Percentiles rank a stretch among this genome's conserved stretches.
Evolutionary conservation across 176 grass and related monocot genomes (phyloP).

Genomic region (Dactylis glomerata): DNA sequence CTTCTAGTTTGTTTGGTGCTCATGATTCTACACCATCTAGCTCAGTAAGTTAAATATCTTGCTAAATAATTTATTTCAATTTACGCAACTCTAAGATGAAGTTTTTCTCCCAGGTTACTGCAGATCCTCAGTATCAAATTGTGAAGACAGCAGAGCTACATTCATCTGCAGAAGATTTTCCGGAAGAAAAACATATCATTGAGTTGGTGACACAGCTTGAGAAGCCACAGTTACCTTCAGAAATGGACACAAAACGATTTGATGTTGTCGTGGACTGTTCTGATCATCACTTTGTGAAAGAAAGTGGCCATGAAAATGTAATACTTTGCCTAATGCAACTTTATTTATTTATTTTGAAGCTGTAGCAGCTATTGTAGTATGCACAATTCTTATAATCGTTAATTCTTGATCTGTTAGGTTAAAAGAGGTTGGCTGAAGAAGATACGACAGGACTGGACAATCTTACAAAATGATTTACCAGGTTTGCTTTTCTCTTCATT

Average conservation of each 20-base stretch:
- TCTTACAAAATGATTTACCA: slow-evolving; percentile 79
- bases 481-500: slow-evolving; percentile 36
- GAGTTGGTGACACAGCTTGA: slow-evolving; percentile 42
- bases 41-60: slow-evolving; percentile 46
- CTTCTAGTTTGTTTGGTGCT: slow-evolving; percentile 61
- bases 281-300: slow-evolving; percentile 80
- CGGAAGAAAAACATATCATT: slow-evolving; percentile 30
- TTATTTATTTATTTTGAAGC: neutral
- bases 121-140: slow-evolving; percentile 55
- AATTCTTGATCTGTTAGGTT: slow-evolving; percentile 41
- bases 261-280: slow-evolving; percentile 72
- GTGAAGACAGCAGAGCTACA: slow-evolving; percentile 45
- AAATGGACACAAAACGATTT: slow-evolving; percentile 58
- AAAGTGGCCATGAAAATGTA: slow-evolving; percentile 43
- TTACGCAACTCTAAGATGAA: slow-evolving; percentile 23
- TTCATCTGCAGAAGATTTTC: slow-evolving; percentile 37
- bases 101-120: slow-evolving; percentile 45
- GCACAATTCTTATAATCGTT: slow-evolving; percentile 17
- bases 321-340: slow-evolving; percentile 14
- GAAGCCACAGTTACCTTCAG: slow-evolving; percentile 34
- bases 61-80: neutral
- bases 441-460: slow-evolving; percentile 84
- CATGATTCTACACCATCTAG: slow-evolving; percentile 35
- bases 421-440: slow-evolving; percentile 88
- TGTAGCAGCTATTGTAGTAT: neutral